Conservation (phyloP, 768 basidiomycete genomes). For the Hericium alpestre region DNA sequence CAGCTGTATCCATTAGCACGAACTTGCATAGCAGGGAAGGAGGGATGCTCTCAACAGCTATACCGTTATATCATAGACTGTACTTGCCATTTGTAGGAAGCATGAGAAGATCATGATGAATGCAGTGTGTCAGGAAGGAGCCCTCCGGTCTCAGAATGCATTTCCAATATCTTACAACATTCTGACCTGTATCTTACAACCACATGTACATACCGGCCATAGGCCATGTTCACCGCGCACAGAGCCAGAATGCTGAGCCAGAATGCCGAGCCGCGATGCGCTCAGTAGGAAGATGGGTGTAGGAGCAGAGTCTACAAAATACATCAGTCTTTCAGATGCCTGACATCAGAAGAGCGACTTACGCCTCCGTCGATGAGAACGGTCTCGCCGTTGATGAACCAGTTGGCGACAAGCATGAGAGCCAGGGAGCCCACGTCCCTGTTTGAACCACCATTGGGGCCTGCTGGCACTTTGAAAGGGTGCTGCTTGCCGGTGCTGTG, state of each 20-base stretch:
- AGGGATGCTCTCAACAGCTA: too few species aligned
- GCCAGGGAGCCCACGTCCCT: slow-evolving; percentile 34
- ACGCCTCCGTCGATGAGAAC: slow-evolving; percentile 40
- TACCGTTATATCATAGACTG: too few species aligned
- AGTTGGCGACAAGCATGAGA: slow-evolving; percentile 34
- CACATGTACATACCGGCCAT: too few species aligned
- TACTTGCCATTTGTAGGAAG: too few species aligned
- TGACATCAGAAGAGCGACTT: slow-evolving; percentile 15
- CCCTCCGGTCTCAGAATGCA: background rate
- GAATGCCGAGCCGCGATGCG: background rate
- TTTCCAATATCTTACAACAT: background rate
- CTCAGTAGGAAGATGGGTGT: slow-evolving; percentile 2
- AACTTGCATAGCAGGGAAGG: too few species aligned
- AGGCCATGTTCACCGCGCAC: too few species aligned
- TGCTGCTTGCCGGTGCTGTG: slow-evolving; percentile 5
- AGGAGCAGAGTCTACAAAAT: background rate
- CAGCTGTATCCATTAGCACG: background rate
- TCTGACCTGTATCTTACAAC: too few species aligned
- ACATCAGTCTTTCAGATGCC: too few species aligned
- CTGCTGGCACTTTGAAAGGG: slow-evolving; percentile 27
- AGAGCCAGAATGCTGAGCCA: too few species aligned
- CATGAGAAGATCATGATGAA: too few species aligned
- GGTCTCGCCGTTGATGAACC: slow-evolving; percentile 38
- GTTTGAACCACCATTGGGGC: slow-evolving; percentile 25
- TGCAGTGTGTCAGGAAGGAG: too few species aligned